These are phyloP conservation scores for Cyclostephanos invisitatus DNA, from an alignment of 108 stramenopile species.

Conservation along the genomic window DNA sequence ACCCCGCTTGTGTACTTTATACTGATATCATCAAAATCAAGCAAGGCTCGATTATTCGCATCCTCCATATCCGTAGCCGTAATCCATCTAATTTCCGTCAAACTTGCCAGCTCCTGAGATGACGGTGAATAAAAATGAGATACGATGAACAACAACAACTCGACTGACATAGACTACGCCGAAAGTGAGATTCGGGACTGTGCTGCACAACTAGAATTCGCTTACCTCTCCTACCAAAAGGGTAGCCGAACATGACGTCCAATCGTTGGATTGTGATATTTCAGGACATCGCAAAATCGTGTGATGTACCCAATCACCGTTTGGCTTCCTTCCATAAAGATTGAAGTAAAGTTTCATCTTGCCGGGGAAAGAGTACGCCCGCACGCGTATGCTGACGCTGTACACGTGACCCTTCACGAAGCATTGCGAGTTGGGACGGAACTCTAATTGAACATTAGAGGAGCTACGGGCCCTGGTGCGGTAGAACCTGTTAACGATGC, in stretches of 20 bases:
- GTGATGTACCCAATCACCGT: neutral
- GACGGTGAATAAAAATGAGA: too few relatives aligned
- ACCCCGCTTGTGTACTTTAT: conserved; percentile 37
- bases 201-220: too few relatives aligned
- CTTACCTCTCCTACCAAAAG: conserved; percentile 24
- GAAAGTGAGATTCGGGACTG: too few relatives aligned
- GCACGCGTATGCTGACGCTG: conserved; percentile 22
- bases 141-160: too few relatives aligned
- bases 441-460: neutral
- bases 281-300: neutral
- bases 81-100: conserved; percentile 4
- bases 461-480: conserved; percentile 21
- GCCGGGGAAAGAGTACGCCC: conserved; percentile 11
- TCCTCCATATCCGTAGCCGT: conserved; percentile 17
- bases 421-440: conserved; percentile 29
- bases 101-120: conserved; percentile 1
- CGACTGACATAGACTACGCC: too few relatives aligned
- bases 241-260: neutral
- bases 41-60: conserved; percentile 11
- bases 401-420: conserved; percentile 34
- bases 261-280: neutral
- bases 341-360: conserved; percentile 14
- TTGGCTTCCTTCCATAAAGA: conserved; percentile 21
- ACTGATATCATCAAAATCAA: conserved; percentile 53
- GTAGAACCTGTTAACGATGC: conserved; percentile 50